phyloP scores from a whole-genome alignment of 75 land plant species.

The Pinus tabuliformis region DNA sequence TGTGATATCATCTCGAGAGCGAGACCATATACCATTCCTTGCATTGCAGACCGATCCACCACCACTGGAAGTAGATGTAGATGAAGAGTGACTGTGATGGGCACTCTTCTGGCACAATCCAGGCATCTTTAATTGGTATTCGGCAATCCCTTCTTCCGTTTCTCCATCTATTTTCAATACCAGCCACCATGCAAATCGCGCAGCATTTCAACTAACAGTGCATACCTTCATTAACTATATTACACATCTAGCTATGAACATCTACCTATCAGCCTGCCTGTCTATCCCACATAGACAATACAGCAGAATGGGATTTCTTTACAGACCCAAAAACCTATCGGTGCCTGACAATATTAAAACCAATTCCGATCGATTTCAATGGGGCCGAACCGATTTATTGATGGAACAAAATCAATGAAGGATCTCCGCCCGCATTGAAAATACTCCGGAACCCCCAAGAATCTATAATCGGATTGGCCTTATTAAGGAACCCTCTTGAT shows the following conservation, averaged over 20 bases:
- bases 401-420: not conserved
- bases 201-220: not conserved
- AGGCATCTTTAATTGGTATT: slow-evolving; percentile 9
- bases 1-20: slow-evolving; percentile 50
- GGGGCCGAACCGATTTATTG: too few species aligned
- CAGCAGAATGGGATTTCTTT: too few species aligned
- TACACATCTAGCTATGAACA: not conserved
- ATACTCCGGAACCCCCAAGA: not conserved
- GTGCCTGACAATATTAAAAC: not conserved
- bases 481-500: not conserved
- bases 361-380: slow-evolving; percentile 11
- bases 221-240: not conserved
- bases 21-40: slow-evolving; percentile 50
- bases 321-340: not conserved
- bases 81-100: slow-evolving; percentile 8
- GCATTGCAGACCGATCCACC: slow-evolving; percentile 21
- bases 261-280: not conserved
- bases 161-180: not conserved
- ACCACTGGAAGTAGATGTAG: slow-evolving; percentile 10
- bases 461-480: not conserved
- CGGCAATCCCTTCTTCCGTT: not conserved
- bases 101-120: slow-evolving; percentile 10
- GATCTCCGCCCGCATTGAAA: not conserved
- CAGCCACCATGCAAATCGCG: not conserved
- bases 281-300: too few species aligned